phyloP scores from a whole-genome alignment of 306 rosid species.

The Echinosophora koreensis region DNA sequence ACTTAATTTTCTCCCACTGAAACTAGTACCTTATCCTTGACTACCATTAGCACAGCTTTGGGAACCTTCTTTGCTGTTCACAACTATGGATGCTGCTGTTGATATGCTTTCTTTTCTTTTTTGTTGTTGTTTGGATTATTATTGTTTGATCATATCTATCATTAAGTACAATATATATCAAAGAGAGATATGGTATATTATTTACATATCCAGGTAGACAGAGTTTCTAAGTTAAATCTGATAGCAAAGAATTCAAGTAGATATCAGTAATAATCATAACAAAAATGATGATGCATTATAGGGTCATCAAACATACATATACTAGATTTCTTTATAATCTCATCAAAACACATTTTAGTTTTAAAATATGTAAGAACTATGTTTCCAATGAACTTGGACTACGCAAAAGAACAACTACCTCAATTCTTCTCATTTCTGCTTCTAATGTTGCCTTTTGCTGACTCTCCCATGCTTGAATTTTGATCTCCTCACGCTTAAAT shows the following conservation, averaged over 20 bases:
- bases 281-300: slow-evolving; percentile 11
- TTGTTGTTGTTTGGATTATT: too few relatives aligned
- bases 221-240: not conserved
- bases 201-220: not conserved
- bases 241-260: not conserved
- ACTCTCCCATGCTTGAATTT: slow-evolving; percentile 96
- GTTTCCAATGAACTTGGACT: slow-evolving; percentile 9
- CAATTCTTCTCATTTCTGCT: slow-evolving; percentile 85
- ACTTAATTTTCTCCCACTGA: too few relatives aligned
- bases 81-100: too few relatives aligned
- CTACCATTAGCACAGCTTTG: too few relatives aligned
- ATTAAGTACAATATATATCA: too few relatives aligned
- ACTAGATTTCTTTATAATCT: slow-evolving; percentile 8
- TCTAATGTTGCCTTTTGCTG: slow-evolving; percentile 84
- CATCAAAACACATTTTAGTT: slow-evolving; percentile 21
- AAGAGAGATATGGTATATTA: too few relatives aligned
- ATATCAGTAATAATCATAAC: not conserved
- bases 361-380: slow-evolving; percentile 1
- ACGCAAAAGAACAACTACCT: slow-evolving; percentile 59
- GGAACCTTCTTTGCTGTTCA: too few relatives aligned
- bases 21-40: too few relatives aligned
- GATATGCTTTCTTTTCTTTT: too few relatives aligned
- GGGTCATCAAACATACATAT: not conserved
- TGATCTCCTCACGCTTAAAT: slow-evolving; percentile 88
- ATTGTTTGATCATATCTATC: too few relatives aligned